Base-by-base conservation (phyloP, 1,284 basidiomycete species). In the Ustilago nuda region DNA sequence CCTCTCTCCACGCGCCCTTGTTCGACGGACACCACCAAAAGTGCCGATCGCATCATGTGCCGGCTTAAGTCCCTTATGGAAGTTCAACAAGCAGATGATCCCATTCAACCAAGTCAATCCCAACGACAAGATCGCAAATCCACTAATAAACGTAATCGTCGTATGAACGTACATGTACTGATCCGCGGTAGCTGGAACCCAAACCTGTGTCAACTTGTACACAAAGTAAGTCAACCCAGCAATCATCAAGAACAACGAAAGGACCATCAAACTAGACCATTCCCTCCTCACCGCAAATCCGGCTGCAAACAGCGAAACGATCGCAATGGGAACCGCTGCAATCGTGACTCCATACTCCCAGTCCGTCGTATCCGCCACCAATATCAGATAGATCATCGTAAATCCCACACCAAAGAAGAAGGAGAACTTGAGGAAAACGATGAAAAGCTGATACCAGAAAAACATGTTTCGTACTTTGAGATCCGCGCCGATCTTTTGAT, bases 331-430 rank as follows among this genome's bases (percentile, higher is more conserved):
- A 3, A 83, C 69, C 5, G 82, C 82, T 1, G 82, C 82, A 35
- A 83, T 78, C 15, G 82, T 83, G 15, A 83, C 65, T 11, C 53
- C 79, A 46, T 77, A 82, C 64, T 76, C 73, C 70, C 70, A 80
- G 39, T 79, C 69, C 43, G 66, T 66, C 8, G 69, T 75, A 8
- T 78, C 43, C 5, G 72, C 75, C n/a, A 83, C 78, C 3, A 83
- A 61, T 59, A 83, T 83, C 9, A 83, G 66, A 50, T 80, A 83
- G 52, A 81, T 76, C 8, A 79, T 68, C 19, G 79, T 76, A 54
- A 79, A 79, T 8, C 76, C 76, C 2, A 76, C 69, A 17, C 81
- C 81, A 54, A 83, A 82, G 74, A 83, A 82, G 54, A 82, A 82
- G 46, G 64, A 45, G 51, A 82, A 83, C 65, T 83, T 83, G 67